Percentiles rank a stretch among this genome's conserved stretches.
Conservation (phyloP, 2,329 filamentous ascomycete species). For the Aspergillus alliaceus region DNA sequence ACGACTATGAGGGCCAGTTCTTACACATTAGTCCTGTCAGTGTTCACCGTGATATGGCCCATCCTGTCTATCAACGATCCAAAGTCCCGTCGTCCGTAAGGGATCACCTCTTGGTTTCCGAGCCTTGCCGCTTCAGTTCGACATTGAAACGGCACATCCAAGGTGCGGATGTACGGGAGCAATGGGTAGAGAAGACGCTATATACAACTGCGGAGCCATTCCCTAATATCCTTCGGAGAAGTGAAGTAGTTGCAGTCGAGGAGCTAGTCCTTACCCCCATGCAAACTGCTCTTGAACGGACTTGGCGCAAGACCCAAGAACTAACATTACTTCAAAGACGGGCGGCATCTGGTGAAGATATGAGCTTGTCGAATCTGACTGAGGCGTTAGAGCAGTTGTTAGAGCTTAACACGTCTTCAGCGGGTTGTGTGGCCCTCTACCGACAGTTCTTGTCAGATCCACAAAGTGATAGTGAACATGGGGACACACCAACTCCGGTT, state of each 20-base stretch:
- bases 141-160: slow-evolving; percentile 70
- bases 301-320: slow-evolving; percentile 86
- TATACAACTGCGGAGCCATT: slow-evolving; percentile 84
- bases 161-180: slow-evolving; percentile 66
- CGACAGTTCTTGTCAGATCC: slow-evolving; percentile 67
- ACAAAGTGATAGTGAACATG: slow-evolving; percentile 38
- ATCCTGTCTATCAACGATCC: slow-evolving; percentile 85
- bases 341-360: slow-evolving; percentile 70
- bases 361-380: slow-evolving; percentile 66
- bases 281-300: slow-evolving; percentile 87
- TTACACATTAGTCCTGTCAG: slow-evolving; percentile 78
- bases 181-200: slow-evolving; percentile 79
- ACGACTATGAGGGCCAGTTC: slow-evolving; percentile 88
- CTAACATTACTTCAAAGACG: slow-evolving; percentile 74
- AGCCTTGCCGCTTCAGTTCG: slow-evolving; percentile 76
- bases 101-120: slow-evolving; percentile 80
- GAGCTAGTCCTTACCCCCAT: slow-evolving; percentile 69
- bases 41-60: slow-evolving; percentile 75
- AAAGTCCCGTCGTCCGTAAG: slow-evolving; percentile 78
- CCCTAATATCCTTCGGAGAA: slow-evolving; percentile 84
- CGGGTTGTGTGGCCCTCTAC: slow-evolving; percentile 78
- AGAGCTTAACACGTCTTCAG: slow-evolving; percentile 68
- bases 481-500: slow-evolving; percentile 50
- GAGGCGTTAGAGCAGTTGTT: slow-evolving; percentile 78
- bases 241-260: slow-evolving; percentile 72